Conservation (phyloP, 2,329 filamentous ascomycete species). For the Hypoxylon sp. region DNA sequence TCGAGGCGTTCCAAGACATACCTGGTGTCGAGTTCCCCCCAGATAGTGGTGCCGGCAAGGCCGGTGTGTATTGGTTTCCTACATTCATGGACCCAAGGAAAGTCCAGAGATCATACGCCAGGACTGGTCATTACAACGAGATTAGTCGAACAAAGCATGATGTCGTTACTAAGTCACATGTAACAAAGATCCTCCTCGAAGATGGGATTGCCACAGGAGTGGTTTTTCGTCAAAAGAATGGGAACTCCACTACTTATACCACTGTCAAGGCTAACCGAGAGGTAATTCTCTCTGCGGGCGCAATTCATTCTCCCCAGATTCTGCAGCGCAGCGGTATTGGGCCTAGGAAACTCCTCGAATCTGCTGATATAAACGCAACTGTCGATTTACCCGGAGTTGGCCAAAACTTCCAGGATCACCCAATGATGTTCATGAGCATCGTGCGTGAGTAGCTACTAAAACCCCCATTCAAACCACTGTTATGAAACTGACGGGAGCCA, state of each 20-base stretch:
- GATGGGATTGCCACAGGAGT: conserved; percentile 45
- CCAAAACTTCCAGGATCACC: conserved; percentile 59
- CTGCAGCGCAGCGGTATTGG: conserved; percentile 51
- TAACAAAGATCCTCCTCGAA: conserved; percentile 44
- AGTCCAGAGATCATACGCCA: conserved; percentile 51
- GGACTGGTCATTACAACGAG: conserved; percentile 48
- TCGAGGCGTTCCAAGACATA: conserved; percentile 51
- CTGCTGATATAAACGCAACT: conserved; percentile 51
- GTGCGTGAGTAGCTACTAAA: conserved; percentile 34
- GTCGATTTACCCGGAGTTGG: conserved; percentile 58
- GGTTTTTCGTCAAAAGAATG: conserved; percentile 38
- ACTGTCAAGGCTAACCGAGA: conserved; percentile 49
- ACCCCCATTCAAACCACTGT: neutral
- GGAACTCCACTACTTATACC: conserved; percentile 30
- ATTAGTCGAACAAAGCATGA: conserved; percentile 47
- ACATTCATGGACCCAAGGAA: conserved; percentile 51
- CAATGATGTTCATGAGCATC: conserved; percentile 44
- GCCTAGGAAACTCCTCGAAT: conserved; percentile 53
- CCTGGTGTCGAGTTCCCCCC: conserved; percentile 50
- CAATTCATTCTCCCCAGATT: conserved; percentile 51
- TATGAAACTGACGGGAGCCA: neutral
- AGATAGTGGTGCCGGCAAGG: conserved; percentile 51
- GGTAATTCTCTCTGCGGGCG: conserved; percentile 55
- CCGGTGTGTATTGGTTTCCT: conserved; percentile 54
- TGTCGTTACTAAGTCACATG: conserved; percentile 45